A percentile compares a stretch with the other conserved stretches of the same genome.
Evolutionary conservation across 2,329 filamentous ascomycete genomes (phyloP).

Genomic region (Beauveria rudraprayagi): DNA sequence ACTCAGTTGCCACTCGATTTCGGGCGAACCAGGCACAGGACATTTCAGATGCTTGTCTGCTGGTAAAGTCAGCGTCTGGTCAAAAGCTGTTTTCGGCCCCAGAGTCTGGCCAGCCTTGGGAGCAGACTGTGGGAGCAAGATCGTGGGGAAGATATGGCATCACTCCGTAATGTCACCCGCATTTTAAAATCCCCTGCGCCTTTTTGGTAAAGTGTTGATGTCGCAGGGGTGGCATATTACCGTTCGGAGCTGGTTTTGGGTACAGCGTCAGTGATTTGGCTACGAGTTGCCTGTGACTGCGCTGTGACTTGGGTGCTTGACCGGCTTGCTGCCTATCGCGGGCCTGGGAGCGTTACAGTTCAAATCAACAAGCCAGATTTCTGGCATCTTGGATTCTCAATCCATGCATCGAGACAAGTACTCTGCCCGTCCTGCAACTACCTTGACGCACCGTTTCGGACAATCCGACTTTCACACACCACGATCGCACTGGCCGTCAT

Average conservation of each 20-base stretch:
- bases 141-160: conserved; percentile 10
- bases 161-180: conserved; percentile 1
- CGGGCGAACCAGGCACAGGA: conserved; percentile 12
- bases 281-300: no score
- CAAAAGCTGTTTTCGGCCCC: not conserved
- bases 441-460: no score
- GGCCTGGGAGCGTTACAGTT: no score
- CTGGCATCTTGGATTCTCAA: no score
- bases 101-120: not conserved
- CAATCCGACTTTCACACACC: no score
- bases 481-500: not conserved
- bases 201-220: not conserved
- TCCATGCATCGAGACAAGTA: no score
- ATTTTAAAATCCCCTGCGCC: not conserved
- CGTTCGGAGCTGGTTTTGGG: not conserved
- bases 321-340: no score
- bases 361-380: no score
- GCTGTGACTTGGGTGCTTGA: no score
- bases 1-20: not conserved
- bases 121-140: not conserved
- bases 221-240: not conserved
- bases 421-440: no score
- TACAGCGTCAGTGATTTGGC: no score
- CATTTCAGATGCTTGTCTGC: conserved; percentile 11
- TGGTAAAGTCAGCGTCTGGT: not conserved